Conservation (phyloP, 805 yeast species). For the Wickerhamomyces chambardii region DNA sequence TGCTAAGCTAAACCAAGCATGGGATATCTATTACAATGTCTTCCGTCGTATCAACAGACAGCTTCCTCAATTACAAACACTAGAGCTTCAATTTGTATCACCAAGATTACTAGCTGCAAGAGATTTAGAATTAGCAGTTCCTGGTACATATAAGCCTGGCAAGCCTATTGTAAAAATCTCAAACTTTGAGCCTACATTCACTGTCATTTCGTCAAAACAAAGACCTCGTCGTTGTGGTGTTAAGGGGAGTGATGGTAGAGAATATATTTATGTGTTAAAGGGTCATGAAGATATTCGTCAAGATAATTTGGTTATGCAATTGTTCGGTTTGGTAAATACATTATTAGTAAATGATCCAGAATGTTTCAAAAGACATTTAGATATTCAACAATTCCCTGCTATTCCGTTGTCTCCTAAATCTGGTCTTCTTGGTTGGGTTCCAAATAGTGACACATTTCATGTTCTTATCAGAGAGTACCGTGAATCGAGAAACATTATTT, state of each 20-base stretch:
- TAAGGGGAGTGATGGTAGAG: conserved; percentile 87
- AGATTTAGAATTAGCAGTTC: conserved; percentile 81
- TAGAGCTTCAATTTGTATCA: conserved; percentile 89
- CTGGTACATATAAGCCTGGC: conserved; percentile 88
- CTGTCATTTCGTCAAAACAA: conserved; percentile 91
- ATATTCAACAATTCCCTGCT: conserved; percentile 86
- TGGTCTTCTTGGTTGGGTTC: conserved; percentile 97
- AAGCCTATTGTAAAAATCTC: conserved; percentile 66
- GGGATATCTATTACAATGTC: conserved; percentile 94
- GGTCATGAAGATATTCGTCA: conserved; percentile 99
- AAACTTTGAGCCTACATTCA: conserved; percentile 71
- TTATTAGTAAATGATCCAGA: conserved; percentile 85
- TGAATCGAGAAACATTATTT: conserved; percentile 78
- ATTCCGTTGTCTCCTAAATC: conserved; percentile 95
- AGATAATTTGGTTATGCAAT: conserved; percentile 95
- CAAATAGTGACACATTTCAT: conserved; percentile 95
- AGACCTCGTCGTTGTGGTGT: conserved; percentile 82
- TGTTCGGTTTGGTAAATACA: conserved; percentile 92
- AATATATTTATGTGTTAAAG: conserved; percentile 72
- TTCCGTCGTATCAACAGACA: conserved; percentile 88
- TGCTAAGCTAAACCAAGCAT: conserved; percentile 88
- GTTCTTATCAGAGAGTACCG: conserved; percentile 87
- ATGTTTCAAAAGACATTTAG: conserved; percentile 91
- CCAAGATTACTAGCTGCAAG: conserved; percentile 76
- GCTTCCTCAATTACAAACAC: conserved; percentile 74